Percentiles rank a stretch among this genome's conserved stretches.
phyloP scores from a whole-genome alignment of 2,329 filamentous ascomycete species.

The Colletotrichum australisinense region DNA sequence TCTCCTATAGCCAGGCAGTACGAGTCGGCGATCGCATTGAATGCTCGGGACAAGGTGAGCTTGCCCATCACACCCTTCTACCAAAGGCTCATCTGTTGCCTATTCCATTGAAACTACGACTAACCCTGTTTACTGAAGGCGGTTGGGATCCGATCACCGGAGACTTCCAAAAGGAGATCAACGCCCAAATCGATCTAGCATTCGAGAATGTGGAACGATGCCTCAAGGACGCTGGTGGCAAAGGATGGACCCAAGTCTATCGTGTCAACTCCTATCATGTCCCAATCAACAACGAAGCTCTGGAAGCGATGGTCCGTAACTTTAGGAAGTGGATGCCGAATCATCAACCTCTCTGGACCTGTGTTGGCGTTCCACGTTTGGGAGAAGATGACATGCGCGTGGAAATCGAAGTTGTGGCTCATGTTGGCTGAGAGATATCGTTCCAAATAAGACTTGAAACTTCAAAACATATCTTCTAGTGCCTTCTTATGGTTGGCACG shows the following conservation, averaged over 20 bases:
- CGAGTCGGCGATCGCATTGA: constrained; percentile 60
- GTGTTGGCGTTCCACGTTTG: constrained; percentile 60
- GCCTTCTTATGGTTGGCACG: no score
- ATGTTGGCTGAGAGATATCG: constrained; percentile 42
- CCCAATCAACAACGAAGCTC: constrained; percentile 51
- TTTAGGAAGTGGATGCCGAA: constrained; percentile 62
- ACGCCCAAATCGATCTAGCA: constrained; percentile 60
- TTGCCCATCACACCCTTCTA: not conserved
- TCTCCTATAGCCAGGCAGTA: constrained; percentile 58
- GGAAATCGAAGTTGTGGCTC: constrained; percentile 68
- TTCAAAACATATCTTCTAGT: no score
- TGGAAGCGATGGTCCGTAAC: constrained; percentile 56
- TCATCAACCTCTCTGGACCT: constrained; percentile 66
- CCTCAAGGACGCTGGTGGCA: constrained; percentile 63
- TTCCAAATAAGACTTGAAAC: no score
- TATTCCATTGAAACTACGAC: not conserved
- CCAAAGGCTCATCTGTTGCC: no score
- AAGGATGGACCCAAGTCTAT: constrained; percentile 67
- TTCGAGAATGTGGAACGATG: constrained; percentile 67
- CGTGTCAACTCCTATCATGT: constrained; percentile 58
- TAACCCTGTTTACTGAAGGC: constrained; percentile 37
- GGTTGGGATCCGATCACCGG: constrained; percentile 46
- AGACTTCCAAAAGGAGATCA: constrained; percentile 48
- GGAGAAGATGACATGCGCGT: constrained; percentile 64
- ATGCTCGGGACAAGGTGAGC: constrained; percentile 57